These are phyloP conservation scores for Leccinum griseonigrum DNA, from an alignment of 1,284 basidiomycete genomes.

Conservation along the genomic window DNA sequence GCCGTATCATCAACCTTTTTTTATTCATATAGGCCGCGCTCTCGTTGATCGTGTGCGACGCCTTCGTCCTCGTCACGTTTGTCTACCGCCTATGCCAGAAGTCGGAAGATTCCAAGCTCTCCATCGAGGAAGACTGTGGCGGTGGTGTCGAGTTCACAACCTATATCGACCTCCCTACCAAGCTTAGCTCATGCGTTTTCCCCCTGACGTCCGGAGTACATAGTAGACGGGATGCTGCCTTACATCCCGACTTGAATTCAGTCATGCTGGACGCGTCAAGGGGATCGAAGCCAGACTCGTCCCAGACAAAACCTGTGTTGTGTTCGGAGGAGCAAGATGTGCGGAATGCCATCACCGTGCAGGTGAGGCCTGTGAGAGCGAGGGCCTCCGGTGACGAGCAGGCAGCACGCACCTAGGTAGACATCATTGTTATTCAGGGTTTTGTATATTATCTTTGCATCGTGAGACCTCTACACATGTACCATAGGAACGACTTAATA, in stretches of 20 bases:
- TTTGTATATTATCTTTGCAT: neutral
- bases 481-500: neutral
- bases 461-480: neutral
- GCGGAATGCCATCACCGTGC: neutral
- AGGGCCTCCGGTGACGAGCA: neutral
- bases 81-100: constrained; percentile 13
- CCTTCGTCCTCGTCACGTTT: constrained; percentile 18
- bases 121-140: neutral
- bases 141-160: constrained; percentile 17
- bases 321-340: neutral
- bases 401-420: neutral
- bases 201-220: neutral
- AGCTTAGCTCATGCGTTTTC: neutral
- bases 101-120: neutral
- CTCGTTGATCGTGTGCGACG: constrained; percentile 22
- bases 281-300: neutral
- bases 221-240: neutral
- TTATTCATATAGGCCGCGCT: constrained; percentile 17
- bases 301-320: neutral
- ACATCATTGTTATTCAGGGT: neutral
- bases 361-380: neutral
- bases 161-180: constrained; percentile 17
- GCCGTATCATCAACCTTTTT: neutral
- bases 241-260: neutral
- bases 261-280: neutral